These are phyloP conservation scores for Gastrolobium bilobum DNA, from an alignment of 306 rosid genomes.

Conservation along the genomic window DNA sequence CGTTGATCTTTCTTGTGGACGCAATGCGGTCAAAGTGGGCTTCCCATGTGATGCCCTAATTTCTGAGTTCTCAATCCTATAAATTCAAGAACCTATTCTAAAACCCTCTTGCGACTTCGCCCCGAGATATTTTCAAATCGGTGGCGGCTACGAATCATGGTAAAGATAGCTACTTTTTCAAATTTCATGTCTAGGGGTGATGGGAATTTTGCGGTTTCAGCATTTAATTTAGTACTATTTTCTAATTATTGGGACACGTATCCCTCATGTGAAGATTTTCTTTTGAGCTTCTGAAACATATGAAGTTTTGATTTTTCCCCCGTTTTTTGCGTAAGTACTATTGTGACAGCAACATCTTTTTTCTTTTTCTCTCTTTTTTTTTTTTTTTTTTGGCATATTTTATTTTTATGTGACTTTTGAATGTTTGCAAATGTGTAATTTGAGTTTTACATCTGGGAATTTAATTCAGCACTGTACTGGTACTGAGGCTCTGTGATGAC, in stretches of 20 bases:
- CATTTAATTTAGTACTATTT: not conserved
- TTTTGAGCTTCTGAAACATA: not conserved
- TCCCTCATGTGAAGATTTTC: not conserved
- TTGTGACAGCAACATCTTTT: not conserved
- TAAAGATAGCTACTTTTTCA: not conserved
- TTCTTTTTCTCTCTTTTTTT: no score
- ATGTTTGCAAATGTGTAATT: not conserved
- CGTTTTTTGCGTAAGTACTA: not conserved
- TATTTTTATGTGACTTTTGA: not conserved
- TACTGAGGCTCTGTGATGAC: conserved; percentile 56
- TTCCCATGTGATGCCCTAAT: conserved; percentile 55
- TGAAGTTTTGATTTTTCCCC: not conserved
- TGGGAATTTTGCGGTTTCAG: not conserved
- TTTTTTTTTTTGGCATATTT: not conserved
- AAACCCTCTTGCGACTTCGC: no score
- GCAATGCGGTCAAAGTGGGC: not conserved
- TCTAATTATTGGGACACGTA: not conserved
- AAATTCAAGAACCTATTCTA: conserved; percentile 24
- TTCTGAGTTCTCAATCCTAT: conserved; percentile 35
- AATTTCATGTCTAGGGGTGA: not conserved
- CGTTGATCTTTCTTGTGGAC: not conserved
- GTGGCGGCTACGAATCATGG: not conserved
- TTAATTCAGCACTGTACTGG: conserved; percentile 46
- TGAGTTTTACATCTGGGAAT: not conserved
- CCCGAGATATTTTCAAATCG: not conserved